Base-by-base conservation (phyloP, 192 early-diverging fungal genomes). In the Neocallimastix lanati region DNA sequence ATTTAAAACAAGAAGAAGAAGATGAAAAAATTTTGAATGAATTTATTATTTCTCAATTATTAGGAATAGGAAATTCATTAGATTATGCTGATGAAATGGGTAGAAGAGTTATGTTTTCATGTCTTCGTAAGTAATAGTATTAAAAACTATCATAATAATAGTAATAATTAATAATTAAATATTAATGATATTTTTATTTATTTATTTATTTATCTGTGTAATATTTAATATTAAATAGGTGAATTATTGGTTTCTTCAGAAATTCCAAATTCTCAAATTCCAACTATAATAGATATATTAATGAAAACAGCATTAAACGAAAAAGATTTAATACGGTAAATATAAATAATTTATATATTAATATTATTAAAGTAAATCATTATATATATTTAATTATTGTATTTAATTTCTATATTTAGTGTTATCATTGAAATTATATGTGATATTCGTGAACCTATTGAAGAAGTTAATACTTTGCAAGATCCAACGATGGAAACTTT, bases 21-120 rank as follows among this genome's bases (percentile, higher is more conserved):
- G 86, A 89, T 27, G 81, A 82, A 18, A 82, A 83, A 16, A 83
- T 83, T 9, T 87, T 85, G 13, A 85, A 88, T 36, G 91, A 89
- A 77, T 94, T 92, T 82, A 88, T 94, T 67, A 81, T 93, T 16
- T 85, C 82, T 5, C 92, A 93, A 83, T 86, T 97, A 38, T 84
- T 97, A 78, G 88, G 91, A 37, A 90, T 95, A 29, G 93, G 92
- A 27, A 89, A 87, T 78, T 84, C 88, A 50, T 86, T 93, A 21
- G 95, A 96, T 76, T 97, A 94, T 81, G 90, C 91, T 29, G 96
- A 97, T 83, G 96, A 97, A 87, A 88, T 93, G 78, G 95, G 95
- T 9, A 88, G 95, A 35, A 90, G 94, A 28, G 85, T 90, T 82
- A 92, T 97, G 86, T 89, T 92, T 82, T 88, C 86, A 29, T 83